Percentiles rank a stretch among this genome's conserved stretches.
Conservation (phyloP, 306 rosid genomes). For the Neltuma alba region DNA sequence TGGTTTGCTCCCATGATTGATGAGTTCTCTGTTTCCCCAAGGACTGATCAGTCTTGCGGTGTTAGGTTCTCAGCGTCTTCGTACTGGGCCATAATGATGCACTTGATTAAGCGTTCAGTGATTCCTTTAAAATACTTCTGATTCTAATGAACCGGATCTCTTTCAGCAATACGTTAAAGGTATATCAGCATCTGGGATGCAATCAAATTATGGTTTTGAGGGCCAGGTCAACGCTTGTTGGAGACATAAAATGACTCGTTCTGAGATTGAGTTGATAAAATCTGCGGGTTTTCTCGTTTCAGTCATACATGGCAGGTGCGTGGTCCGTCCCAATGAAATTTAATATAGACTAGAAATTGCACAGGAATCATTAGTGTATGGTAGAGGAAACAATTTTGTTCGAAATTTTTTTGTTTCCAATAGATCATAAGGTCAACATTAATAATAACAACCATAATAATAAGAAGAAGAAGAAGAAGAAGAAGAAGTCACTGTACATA, state of each 20-base stretch:
- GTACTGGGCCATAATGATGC: background rate
- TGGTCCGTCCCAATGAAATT: constrained; percentile 18
- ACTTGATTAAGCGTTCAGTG: background rate
- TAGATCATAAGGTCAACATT: background rate
- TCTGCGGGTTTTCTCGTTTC: constrained; percentile 89
- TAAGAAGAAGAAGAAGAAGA: too few species aligned
- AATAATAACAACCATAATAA: too few species aligned
- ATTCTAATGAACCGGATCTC: constrained; percentile 22
- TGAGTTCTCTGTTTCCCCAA: background rate
- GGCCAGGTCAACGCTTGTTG: constrained; percentile 96
- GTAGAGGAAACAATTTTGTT: background rate
- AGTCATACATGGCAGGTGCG: constrained; percentile 95
- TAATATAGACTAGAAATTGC: background rate
- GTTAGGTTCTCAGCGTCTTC: background rate
- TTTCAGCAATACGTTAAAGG: constrained; percentile 92
- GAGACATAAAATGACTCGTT: constrained; percentile 75
- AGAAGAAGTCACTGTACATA: background rate
- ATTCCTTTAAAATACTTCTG: constrained; percentile 27
- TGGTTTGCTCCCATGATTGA: background rate
- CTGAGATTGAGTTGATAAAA: constrained; percentile 70
- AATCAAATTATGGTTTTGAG: constrained; percentile 74
- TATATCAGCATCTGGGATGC: constrained; percentile 86
- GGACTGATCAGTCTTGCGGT: background rate
- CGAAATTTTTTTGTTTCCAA: too few species aligned
- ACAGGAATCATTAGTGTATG: background rate